Evolutionary conservation across 202 grass and related monocot species (phyloP), one percentile per base, ranked within the genome.

Genomic region (Sporobolus alterniflorus): DNA sequence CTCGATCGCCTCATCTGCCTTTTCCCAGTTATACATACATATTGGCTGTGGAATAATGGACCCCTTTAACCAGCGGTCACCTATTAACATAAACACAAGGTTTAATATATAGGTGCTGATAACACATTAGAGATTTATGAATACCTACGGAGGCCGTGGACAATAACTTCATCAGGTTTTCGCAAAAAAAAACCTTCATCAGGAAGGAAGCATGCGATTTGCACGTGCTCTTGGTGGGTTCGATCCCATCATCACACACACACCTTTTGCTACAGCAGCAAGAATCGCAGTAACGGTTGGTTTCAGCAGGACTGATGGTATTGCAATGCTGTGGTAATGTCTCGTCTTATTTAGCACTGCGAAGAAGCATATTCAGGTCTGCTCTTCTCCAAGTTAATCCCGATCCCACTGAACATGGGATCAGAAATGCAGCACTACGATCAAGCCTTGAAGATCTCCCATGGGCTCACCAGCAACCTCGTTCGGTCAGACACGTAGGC

Each of bases 251-350:
- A 30, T 22, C 20, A 78, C n/a, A 8, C 33, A 9, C 42, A 2
- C 30, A 21, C 16, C 24, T 43, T 67, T 56, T 56, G 7, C 41
- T 36, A 17, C 6, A 6, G 20, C 1, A 49, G 32, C 59, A 42
- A 76, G 61, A 70, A 30, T 77, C 18, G 12, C 48, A 79, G 55
- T 3, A 60, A 81, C 24, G 22, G 39, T 59, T n/a, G n/a, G 62
- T 12, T 41, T 12, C 16, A 34, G 41, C 65, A 24, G 47, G 44
- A 15, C 44, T 52, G 49, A 10, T 11, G 1, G 39, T 44, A 34
- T 24, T 39, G 5, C 29, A 12, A 16, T 20, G 14, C 40, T 60
- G 25, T 25, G n/a, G n/a, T 36, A 50, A 76, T 28, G 10, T 60
- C 54, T 54, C 20, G 12, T 22, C 24, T 40, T 41, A 21, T 26